Percentiles rank a stretch among this genome's conserved stretches.
Evolutionary conservation across 2,329 filamentous ascomycete species (phyloP).

Genomic region (Nannizzia gypsea): DNA sequence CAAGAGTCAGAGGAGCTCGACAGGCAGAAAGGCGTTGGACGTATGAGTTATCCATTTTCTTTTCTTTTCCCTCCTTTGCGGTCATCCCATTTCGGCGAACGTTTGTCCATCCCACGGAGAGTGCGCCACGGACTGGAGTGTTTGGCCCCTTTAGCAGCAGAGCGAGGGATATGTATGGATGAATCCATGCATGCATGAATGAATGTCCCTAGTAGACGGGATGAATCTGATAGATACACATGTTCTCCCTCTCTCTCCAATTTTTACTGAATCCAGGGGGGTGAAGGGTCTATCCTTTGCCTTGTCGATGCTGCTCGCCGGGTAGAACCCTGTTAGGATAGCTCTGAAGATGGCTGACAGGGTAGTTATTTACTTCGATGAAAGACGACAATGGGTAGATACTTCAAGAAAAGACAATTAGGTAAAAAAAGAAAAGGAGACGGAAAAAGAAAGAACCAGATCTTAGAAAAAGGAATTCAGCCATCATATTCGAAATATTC

Average conservation of each 20-base stretch:
- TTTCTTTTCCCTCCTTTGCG: no score
- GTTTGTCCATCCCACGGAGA: neutral
- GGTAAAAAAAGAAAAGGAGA: neutral
- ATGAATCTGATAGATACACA: neutral
- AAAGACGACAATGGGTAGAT: no score
- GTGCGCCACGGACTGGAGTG: neutral
- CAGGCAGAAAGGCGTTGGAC: neutral
- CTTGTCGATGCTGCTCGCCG: neutral
- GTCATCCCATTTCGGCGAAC: neutral
- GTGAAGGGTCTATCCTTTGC: neutral
- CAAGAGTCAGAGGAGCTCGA: no score
- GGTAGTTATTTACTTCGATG: no score
- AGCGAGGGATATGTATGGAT: no score
- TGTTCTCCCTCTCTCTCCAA: neutral
- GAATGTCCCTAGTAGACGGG: neutral
- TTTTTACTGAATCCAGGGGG: neutral
- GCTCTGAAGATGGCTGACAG: neutral
- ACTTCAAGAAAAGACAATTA: neutral
- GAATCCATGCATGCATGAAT: no score
- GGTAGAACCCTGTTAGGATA: neutral
- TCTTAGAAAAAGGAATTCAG: neutral
- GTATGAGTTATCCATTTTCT: neutral
- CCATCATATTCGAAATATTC: neutral
- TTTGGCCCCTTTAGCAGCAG: no score
- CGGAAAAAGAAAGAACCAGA: neutral